Evolutionary conservation across 2,329 filamentous ascomycete species (phyloP).

Genomic region (Alternaria gansuensis): DNA sequence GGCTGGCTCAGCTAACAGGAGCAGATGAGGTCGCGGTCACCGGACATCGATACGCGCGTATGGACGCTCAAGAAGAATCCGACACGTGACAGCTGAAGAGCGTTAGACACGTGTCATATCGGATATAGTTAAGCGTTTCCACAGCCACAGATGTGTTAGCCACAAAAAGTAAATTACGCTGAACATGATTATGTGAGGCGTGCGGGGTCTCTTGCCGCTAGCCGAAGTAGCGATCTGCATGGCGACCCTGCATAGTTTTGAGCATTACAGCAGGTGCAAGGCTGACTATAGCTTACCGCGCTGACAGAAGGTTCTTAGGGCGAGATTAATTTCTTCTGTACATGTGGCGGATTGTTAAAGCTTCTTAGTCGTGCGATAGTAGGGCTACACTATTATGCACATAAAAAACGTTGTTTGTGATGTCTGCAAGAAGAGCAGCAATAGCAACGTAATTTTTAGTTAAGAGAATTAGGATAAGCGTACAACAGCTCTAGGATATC

Average conservation of each 20-base stretch:
- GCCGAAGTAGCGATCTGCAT: constrained; percentile 14
- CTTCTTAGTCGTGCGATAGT: constrained; percentile 7
- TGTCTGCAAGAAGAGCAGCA: constrained; percentile 11
- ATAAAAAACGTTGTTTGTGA: constrained; percentile 8
- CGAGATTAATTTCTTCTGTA: constrained; percentile 1
- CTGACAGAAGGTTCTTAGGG: constrained; percentile 10
- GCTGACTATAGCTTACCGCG: constrained; percentile 4
- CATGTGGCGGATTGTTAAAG: constrained; percentile 3
- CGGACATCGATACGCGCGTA: neutral
- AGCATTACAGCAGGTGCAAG: constrained; percentile 9
- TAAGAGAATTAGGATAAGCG: constrained; percentile 2
- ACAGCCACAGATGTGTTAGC: constrained; percentile 2
- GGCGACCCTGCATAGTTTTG: constrained; percentile 11
- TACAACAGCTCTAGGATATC: constrained; percentile 8
- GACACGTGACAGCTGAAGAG: neutral
- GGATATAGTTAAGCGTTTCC: neutral
- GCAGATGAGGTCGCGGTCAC: neutral
- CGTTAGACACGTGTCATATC: neutral
- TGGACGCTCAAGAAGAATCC: neutral
- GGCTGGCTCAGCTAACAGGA: neutral
- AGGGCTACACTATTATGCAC: constrained; percentile 5
- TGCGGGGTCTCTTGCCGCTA: constrained; percentile 4
- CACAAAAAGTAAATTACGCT: constrained; percentile 1
- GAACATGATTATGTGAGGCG: constrained; percentile 1
- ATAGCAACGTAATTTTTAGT: constrained; percentile 14